These are phyloP conservation scores for Oidiodendron maius DNA, from an alignment of 495 filamentous ascomycete species.

Conservation along the genomic window DNA sequence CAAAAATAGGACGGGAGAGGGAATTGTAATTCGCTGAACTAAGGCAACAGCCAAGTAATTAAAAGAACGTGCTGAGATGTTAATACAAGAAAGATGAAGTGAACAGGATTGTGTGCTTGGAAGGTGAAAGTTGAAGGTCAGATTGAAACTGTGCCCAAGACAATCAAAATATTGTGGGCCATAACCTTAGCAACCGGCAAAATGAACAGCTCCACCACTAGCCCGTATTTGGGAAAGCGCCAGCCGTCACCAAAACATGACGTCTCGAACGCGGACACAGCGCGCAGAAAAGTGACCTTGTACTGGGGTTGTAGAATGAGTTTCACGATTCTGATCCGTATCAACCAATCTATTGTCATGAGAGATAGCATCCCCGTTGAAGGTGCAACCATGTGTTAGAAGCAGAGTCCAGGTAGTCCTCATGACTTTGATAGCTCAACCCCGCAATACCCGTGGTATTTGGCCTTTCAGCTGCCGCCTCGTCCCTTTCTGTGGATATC, in stretches of 20 bases:
- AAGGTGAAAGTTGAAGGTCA: not conserved
- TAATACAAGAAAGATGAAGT: constrained; percentile 20
- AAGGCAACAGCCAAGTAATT: not conserved
- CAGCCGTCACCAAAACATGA: not conserved
- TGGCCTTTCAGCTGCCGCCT: too few species aligned
- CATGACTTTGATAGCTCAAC: too few species aligned
- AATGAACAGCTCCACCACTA: not conserved
- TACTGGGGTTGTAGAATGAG: too few species aligned
- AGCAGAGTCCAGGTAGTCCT: too few species aligned
- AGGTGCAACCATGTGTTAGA: too few species aligned
- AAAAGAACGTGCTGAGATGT: constrained; percentile 18
- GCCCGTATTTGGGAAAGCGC: not conserved
- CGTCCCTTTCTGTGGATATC: too few species aligned
- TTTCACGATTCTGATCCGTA: too few species aligned
- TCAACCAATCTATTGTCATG: too few species aligned
- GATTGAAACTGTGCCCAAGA: not conserved
- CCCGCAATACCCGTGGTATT: too few species aligned
- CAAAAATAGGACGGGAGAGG: not conserved
- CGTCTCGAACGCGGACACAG: not conserved
- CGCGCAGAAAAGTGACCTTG: too few species aligned
- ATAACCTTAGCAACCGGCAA: not conserved
- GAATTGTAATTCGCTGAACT: not conserved
- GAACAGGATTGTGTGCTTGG: constrained; percentile 11
- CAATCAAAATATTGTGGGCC: not conserved
- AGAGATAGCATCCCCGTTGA: too few species aligned